These are phyloP conservation scores for Drechslera avenae DNA, from an alignment of 2,329 filamentous ascomycete species.

Conservation along the genomic window DNA sequence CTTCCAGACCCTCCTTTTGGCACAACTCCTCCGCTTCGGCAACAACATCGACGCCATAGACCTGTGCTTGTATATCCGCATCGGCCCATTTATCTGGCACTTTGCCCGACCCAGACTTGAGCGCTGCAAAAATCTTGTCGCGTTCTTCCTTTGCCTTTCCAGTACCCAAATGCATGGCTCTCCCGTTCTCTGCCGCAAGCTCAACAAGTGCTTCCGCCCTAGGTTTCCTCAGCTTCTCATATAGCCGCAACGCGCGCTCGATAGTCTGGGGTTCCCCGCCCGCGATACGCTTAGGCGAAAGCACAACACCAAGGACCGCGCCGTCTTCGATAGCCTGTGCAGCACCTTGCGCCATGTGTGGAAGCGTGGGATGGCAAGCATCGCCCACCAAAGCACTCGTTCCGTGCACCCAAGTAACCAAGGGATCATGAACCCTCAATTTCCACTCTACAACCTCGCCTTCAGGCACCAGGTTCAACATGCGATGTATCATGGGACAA, in stretches of 20 bases:
- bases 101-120: conserved; percentile 51
- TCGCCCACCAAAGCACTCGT: conserved; percentile 62
- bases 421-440: conserved; percentile 64
- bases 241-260: conserved; percentile 60
- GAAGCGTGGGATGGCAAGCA: conserved; percentile 67
- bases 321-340: conserved; percentile 70
- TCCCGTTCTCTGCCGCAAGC: conserved; percentile 60
- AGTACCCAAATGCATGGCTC: conserved; percentile 61
- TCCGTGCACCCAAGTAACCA: conserved; percentile 66
- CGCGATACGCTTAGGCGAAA: conserved; percentile 55
- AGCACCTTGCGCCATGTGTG: conserved; percentile 68
- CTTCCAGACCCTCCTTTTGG: conserved; percentile 37
- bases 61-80: conserved; percentile 56
- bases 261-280: conserved; percentile 52
- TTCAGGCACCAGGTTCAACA: conserved; percentile 66
- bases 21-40: conserved; percentile 53
- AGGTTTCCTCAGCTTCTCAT: conserved; percentile 62
- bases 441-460: conserved; percentile 73
- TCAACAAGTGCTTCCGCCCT: conserved; percentile 63
- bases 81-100: conserved; percentile 61
- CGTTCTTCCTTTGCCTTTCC: conserved; percentile 64
- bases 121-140: conserved; percentile 59
- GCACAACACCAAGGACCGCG: conserved; percentile 60
- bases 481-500: conserved; percentile 63
- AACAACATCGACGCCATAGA: conserved; percentile 55